Evolutionary conservation across 768 basidiomycete genomes (phyloP).

Genomic region (Russula sp.): DNA sequence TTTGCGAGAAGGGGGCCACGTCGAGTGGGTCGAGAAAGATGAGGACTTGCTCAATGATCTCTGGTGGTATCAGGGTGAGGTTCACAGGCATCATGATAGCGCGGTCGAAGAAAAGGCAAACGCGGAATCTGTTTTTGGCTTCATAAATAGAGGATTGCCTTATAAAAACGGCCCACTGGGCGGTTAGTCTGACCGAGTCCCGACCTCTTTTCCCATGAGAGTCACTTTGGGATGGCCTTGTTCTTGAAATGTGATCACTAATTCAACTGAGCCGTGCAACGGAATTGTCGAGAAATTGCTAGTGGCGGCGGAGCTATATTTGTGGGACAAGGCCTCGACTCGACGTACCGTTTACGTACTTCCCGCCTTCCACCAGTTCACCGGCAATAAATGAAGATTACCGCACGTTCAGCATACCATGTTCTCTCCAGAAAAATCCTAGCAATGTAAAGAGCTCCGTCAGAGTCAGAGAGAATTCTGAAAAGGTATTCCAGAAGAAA

Average conservation of each 20-base stretch:
- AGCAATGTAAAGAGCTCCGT: neutral
- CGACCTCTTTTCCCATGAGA: neutral
- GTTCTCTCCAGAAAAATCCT: neutral
- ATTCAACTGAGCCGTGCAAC: neutral
- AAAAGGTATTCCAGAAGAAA: no score
- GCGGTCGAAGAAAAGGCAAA: neutral
- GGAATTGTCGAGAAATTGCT: neutral
- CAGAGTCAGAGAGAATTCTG: neutral
- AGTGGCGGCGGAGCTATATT: no score
- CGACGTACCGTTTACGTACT: conserved; percentile 5
- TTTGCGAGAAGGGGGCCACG: conserved; percentile 52
- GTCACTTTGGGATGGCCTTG: neutral
- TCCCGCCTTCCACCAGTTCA: no score
- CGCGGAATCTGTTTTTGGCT: neutral
- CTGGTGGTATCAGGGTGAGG: conserved; percentile 44
- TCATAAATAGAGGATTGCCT: conserved; percentile 1
- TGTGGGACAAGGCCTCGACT: no score
- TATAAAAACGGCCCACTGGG: conserved; percentile 6
- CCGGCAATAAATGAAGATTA: no score
- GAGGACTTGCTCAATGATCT: conserved; percentile 59
- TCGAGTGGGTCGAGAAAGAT: conserved; percentile 58
- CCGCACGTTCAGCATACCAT: no score
- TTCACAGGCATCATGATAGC: neutral
- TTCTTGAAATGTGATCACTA: neutral
- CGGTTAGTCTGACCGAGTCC: neutral